These are phyloP conservation scores for Clonostachys chloroleuca DNA, from an alignment of 2,329 filamentous ascomycete species.

Conservation along the genomic window DNA sequence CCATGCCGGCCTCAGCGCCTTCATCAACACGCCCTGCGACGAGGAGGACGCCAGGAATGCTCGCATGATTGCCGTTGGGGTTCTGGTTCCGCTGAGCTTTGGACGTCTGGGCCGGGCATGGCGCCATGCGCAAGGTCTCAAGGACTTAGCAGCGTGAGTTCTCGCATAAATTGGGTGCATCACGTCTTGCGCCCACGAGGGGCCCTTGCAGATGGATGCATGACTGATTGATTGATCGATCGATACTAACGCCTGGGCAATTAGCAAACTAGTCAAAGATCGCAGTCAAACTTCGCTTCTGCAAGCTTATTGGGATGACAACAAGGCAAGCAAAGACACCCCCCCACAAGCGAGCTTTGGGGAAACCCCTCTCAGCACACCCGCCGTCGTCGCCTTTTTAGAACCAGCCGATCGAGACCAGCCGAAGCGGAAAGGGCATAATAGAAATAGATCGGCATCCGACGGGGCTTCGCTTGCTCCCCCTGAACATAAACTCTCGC, in stretches of 20 bases:
- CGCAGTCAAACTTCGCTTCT: conserved; percentile 58
- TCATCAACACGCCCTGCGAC: conserved; percentile 77
- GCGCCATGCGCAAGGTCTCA: conserved; percentile 76
- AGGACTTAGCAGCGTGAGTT: conserved; percentile 65
- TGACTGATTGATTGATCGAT: conserved; percentile 9
- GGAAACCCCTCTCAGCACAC: conserved; percentile 49
- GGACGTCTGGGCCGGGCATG: conserved; percentile 84
- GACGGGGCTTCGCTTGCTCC: conserved; percentile 56
- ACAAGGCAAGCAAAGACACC: conserved; percentile 29
- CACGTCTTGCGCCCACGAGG: not conserved
- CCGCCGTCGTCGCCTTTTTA: conserved; percentile 35
- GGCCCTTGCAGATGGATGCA: not conserved
- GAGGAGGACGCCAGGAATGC: conserved; percentile 78
- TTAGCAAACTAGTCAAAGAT: conserved; percentile 59
- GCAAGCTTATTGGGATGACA: conserved; percentile 74
- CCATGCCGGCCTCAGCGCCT: conserved; percentile 87
- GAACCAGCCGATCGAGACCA: conserved; percentile 10
- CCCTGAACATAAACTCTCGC: conserved; percentile 63
- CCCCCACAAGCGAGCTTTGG: conserved; percentile 16
- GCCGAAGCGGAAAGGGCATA: conserved; percentile 35
- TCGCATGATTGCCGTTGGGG: conserved; percentile 86
- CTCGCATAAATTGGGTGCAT: not conserved
- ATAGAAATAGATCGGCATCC: conserved; percentile 54
- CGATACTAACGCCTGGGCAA: not conserved
- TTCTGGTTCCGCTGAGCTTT: conserved; percentile 80